Evolutionary conservation across 176 grass and related monocot genomes (phyloP).

Genomic region (Alopecurus myosuroides): DNA sequence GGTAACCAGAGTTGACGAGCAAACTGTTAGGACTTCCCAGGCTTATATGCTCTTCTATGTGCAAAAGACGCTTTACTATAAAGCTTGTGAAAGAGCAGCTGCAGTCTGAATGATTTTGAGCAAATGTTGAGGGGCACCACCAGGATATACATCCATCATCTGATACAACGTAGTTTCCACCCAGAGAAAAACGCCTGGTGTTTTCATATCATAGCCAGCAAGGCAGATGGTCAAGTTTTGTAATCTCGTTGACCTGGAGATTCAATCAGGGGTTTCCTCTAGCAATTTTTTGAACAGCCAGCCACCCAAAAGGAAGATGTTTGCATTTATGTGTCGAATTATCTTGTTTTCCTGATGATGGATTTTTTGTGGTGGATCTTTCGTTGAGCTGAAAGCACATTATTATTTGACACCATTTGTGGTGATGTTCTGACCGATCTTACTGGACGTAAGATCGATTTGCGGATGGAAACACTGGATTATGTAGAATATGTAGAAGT

Average conservation of each 20-base stretch:
- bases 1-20: conserved; percentile 85
- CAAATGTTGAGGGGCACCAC: not conserved
- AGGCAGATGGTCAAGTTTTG: conserved; percentile 27
- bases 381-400: not conserved
- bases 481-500: conserved; percentile 25
- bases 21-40: conserved; percentile 68
- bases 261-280: not conserved
- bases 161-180: not conserved
- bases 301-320: conserved; percentile 12
- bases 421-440: conserved; percentile 11
- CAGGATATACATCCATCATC: not conserved
- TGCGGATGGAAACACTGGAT: not conserved
- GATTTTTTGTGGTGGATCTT: not conserved
- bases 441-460: conserved; percentile 1
- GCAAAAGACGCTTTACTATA: conserved; percentile 88
- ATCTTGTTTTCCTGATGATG: not conserved
- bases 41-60: conserved; percentile 99
- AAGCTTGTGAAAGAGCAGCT: conserved; percentile 60
- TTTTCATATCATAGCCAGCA: not conserved
- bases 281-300: conserved; percentile 37
- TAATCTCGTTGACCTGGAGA: conserved; percentile 15
- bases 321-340: not conserved
- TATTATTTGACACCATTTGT: conserved; percentile 11
- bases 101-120: conserved; percentile 19
- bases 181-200: not conserved